A percentile compares a stretch with the other conserved stretches of the same genome.
These are phyloP conservation scores for Saturnispora hagleri DNA, from an alignment of 805 yeast genomes.

Conservation along the genomic window DNA sequence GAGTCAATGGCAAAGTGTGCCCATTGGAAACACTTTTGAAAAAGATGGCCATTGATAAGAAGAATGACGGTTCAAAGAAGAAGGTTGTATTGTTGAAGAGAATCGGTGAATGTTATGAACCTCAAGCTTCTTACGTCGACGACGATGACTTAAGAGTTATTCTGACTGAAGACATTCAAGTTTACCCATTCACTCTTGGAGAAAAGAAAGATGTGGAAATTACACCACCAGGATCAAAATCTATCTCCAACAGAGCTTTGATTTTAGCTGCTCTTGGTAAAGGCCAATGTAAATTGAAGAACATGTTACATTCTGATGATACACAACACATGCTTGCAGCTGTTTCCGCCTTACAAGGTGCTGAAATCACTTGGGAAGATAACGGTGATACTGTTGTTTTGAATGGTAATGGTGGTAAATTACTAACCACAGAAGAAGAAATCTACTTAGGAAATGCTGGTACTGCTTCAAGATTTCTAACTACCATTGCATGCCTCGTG, in stretches of 20 bases:
- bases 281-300: conserved; percentile 76
- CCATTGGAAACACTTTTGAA: conserved; percentile 67
- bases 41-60: conserved; percentile 94
- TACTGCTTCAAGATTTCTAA: conserved; percentile 91
- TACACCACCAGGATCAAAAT: conserved; percentile 93
- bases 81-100: conserved; percentile 74
- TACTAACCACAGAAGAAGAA: conserved; percentile 53
- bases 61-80: conserved; percentile 88
- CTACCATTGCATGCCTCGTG: conserved; percentile 86
- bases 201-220: conserved; percentile 36
- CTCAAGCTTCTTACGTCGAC: conserved; percentile 73
- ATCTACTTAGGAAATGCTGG: conserved; percentile 95
- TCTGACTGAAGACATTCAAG: conserved; percentile 71
- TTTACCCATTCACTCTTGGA: conserved; percentile 42
- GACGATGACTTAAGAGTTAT: conserved; percentile 77
- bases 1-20: conserved; percentile 60
- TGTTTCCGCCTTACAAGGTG: conserved; percentile 69
- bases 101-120: conserved; percentile 86
- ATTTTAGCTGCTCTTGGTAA: conserved; percentile 85
- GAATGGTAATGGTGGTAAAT: conserved; percentile 74
- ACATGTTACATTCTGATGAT: conserved; percentile 91
- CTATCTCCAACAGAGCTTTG: conserved; percentile 91
- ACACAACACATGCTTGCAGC: conserved; percentile 93
- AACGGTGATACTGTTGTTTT: conserved; percentile 85
- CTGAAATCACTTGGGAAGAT: conserved; percentile 72